Conservation (phyloP, 2,329 filamentous ascomycete species). For the Pseudopyrenochaeta lycopersici region DNA sequence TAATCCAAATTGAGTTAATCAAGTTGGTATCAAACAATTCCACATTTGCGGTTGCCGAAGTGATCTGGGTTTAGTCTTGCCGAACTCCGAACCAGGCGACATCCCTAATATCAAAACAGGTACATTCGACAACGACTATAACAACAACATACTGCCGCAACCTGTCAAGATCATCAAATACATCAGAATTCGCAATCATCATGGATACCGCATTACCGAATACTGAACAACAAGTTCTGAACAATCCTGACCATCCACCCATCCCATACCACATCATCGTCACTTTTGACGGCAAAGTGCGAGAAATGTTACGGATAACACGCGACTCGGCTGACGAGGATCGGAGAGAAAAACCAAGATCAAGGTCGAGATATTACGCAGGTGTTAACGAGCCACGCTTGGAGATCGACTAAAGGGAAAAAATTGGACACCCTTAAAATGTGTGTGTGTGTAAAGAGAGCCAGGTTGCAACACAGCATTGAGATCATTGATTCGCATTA, state of each 20-base stretch:
- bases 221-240: slow-evolving; percentile 12
- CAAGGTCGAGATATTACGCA: slow-evolving; percentile 21
- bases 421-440: no score
- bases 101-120: not conserved
- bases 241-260: slow-evolving; percentile 17
- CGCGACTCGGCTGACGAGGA: slow-evolving; percentile 13
- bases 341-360: slow-evolving; percentile 6
- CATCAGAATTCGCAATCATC: not conserved
- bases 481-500: no score
- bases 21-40: not conserved
- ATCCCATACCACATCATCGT: slow-evolving; percentile 38
- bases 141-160: not conserved
- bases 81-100: not conserved
- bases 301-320: slow-evolving; percentile 34
- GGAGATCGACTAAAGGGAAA: slow-evolving; percentile 1
- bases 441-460: no score
- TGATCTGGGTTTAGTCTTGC: not conserved
- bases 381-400: not conserved
- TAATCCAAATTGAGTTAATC: not conserved
- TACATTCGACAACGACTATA: not conserved
- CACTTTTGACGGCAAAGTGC: slow-evolving; percentile 37
- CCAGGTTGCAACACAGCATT: no score
- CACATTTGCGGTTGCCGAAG: not conserved
- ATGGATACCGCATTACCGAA: slow-evolving; percentile 10
- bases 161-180: not conserved